Evolutionary conservation across 768 basidiomycete genomes (phyloP).

Genomic region (Fistulinella prunicolor): DNA sequence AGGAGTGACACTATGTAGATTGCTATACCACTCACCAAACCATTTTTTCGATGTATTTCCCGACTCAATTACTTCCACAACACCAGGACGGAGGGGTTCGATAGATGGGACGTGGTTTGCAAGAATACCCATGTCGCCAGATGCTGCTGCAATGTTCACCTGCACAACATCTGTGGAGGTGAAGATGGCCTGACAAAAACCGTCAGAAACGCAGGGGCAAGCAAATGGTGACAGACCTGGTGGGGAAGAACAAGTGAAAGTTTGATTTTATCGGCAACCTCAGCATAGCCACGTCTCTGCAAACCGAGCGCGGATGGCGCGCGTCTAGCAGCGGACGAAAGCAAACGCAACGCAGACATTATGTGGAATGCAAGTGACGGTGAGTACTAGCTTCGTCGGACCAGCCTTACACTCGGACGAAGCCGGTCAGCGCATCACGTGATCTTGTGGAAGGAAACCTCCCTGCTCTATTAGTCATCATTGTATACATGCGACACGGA

Average conservation of each 20-base stretch:
- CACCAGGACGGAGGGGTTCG: slow-evolving; percentile 90
- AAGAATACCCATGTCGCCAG: slow-evolving; percentile 98
- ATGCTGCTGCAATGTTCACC: slow-evolving; percentile 90
- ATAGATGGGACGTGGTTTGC: slow-evolving; percentile 99
- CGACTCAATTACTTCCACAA: slow-evolving; percentile 91
- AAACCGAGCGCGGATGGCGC: slow-evolving; percentile 49
- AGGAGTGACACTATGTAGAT: slow-evolving; percentile 1
- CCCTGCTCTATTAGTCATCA: too few relatives aligned
- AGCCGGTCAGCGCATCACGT: slow-evolving; percentile 29
- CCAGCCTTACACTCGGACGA: slow-evolving; percentile 25
- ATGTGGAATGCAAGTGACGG: not conserved
- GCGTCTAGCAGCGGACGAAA: slow-evolving; percentile 61
- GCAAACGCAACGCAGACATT: slow-evolving; percentile 77
- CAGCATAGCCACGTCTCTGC: slow-evolving; percentile 86
- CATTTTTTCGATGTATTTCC: slow-evolving; percentile 83
- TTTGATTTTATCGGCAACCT: slow-evolving; percentile 85
- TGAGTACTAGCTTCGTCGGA: too few relatives aligned
- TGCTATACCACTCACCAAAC: slow-evolving; percentile 69
- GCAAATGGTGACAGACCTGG: slow-evolving; percentile 57
- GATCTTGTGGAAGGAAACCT: slow-evolving; percentile 10
- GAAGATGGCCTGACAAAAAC: slow-evolving; percentile 71
- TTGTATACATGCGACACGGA: too few relatives aligned
- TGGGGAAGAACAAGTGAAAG: slow-evolving; percentile 94
- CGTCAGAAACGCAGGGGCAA: slow-evolving; percentile 12
- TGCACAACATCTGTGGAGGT: slow-evolving; percentile 89